A percentile compares a stretch with the other conserved stretches of the same genome.
These are phyloP conservation scores for Colletotrichum noveboracense DNA, from an alignment of 2,329 filamentous ascomycete genomes.

Conservation along the genomic window DNA sequence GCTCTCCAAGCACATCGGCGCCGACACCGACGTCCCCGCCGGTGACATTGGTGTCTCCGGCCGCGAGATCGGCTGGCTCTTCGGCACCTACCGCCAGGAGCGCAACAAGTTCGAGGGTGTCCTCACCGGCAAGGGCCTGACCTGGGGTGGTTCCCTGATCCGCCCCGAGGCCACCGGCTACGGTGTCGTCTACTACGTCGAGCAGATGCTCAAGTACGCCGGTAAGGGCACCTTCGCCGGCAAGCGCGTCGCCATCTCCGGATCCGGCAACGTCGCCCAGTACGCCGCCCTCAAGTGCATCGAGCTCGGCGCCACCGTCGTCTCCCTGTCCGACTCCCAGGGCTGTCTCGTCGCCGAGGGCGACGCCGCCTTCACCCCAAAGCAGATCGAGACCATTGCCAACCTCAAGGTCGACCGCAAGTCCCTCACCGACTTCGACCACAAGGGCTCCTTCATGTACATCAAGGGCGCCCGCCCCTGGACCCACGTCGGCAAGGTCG, in stretches of 20 bases:
- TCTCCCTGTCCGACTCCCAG: conserved; percentile 93
- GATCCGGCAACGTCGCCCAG: conserved; percentile 97
- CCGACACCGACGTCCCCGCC: conserved; percentile 93
- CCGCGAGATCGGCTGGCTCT: conserved; percentile 93
- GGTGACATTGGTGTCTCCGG: conserved; percentile 95
- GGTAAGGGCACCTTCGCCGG: conserved; percentile 85
- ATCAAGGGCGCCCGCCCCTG: conserved; percentile 87
- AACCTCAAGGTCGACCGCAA: conserved; percentile 86
- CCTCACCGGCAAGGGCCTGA: conserved; percentile 91
- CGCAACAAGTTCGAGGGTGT: conserved; percentile 95
- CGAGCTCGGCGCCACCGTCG: conserved; percentile 90
- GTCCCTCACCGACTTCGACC: conserved; percentile 75
- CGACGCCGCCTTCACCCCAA: conserved; percentile 75
- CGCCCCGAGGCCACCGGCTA: conserved; percentile 96
- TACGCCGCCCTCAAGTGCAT: conserved; percentile 96
- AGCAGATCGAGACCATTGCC: conserved; percentile 81
- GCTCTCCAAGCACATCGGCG: conserved; percentile 94
- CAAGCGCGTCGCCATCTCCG: conserved; percentile 95
- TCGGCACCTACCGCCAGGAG: conserved; percentile 89
- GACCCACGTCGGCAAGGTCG: conserved; percentile 87
- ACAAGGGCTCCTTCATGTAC: conserved; percentile 78
- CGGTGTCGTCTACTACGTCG: conserved; percentile 95
- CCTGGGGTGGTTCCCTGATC: conserved; percentile 93
- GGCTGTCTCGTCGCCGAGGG: conserved; percentile 79
- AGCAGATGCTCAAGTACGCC: conserved; percentile 93